phyloP scores from a whole-genome alignment of 129 eudicot species.

The Erigeron canadensis region DNA sequence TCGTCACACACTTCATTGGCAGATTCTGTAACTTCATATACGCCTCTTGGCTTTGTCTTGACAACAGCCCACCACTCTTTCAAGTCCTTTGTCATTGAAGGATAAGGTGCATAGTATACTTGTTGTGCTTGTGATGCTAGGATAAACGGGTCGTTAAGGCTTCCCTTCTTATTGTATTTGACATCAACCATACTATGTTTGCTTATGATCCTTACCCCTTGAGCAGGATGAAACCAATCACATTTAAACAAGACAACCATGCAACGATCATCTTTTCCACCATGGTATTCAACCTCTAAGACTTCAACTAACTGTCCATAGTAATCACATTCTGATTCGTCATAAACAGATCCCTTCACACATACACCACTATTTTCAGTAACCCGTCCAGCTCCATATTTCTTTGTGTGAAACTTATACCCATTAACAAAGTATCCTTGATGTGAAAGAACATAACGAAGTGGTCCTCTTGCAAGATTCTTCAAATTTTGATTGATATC shows the following conservation, averaged over 20 bases:
- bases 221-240: background rate
- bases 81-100: background rate
- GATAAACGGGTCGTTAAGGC: background rate
- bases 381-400: background rate
- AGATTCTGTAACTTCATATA: background rate
- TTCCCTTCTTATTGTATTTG: background rate
- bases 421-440: conserved; percentile 13
- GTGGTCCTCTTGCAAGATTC: conserved; percentile 3
- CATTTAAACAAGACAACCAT: conserved; percentile 6
- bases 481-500: background rate
- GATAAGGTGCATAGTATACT: background rate
- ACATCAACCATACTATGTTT: conserved; percentile 6
- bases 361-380: background rate
- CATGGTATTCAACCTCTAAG: background rate
- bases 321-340: background rate
- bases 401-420: background rate
- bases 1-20: background rate
- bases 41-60: background rate
- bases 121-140: background rate
- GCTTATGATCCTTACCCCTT: background rate
- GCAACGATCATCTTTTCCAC: background rate
- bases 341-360: conserved; percentile 2
- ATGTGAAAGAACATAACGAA: conserved; percentile 7
- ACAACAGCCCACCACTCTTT: background rate
- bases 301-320: conserved; percentile 20